Evolutionary conservation across 1,284 basidiomycete species (phyloP).

Genomic region (Apiotrichum montevideense): DNA sequence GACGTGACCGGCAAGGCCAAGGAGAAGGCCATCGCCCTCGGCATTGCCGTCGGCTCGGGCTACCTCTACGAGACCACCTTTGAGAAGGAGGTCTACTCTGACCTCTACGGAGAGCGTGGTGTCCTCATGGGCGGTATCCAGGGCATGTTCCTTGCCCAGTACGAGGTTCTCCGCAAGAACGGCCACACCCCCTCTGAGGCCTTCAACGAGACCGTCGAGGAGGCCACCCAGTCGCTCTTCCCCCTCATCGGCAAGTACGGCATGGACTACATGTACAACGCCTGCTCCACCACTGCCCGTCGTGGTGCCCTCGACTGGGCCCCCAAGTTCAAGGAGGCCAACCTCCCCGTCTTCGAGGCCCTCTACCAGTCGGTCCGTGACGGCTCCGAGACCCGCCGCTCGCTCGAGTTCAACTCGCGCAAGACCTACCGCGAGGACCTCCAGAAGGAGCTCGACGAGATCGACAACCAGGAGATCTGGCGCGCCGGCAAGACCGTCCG

Average conservation of each 20-base stretch:
- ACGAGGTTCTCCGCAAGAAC: conserved; percentile 97
- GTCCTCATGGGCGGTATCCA: conserved; percentile 99
- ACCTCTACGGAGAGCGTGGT: conserved; percentile 99
- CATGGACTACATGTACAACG: conserved; percentile 99
- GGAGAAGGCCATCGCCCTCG: conserved; percentile 93
- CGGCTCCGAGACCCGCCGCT: conserved; percentile 94
- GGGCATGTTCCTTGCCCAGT: conserved; percentile 97
- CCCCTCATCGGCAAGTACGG: conserved; percentile 93
- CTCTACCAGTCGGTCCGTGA: conserved; percentile 92
- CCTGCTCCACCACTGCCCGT: conserved; percentile 97
- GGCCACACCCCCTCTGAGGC: conserved; percentile 94
- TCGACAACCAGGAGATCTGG: conserved; percentile 90
- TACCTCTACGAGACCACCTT: conserved; percentile 86
- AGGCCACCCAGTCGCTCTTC: conserved; percentile 97
- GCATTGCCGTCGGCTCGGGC: conserved; percentile 91
- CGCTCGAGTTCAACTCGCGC: conserved; percentile 91
- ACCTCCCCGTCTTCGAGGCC: conserved; percentile 83
- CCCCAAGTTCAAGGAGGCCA: conserved; percentile 86
- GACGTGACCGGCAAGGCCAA: conserved; percentile 96
- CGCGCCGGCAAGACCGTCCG: conserved; percentile 66
- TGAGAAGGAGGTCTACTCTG: conserved; percentile 98
- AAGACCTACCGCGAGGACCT: conserved; percentile 91
- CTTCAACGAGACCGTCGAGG: conserved; percentile 99
- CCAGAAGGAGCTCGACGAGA: conserved; percentile 87
- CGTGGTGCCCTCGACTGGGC: conserved; percentile 99